Conservation (phyloP, 2,329 filamentous ascomycete genomes). For the Bipolaris cookei region DNA sequence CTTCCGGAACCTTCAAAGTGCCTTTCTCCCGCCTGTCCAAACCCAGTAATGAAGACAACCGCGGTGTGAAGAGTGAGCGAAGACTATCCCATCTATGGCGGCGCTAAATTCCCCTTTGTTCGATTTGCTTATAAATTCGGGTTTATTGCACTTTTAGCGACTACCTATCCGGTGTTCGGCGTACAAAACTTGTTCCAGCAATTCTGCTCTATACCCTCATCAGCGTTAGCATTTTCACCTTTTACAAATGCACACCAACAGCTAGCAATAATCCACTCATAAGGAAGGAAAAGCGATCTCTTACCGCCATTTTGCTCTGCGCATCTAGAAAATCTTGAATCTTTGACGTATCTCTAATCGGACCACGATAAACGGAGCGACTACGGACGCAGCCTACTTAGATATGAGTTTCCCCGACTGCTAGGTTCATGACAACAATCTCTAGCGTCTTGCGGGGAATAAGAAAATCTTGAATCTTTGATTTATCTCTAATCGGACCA, state of each 20-base stretch:
- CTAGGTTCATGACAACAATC: neutral
- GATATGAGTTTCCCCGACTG: neutral
- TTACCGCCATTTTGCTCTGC: neutral
- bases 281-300: neutral
- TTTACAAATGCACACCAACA: neutral
- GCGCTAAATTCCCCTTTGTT: conserved; percentile 3
- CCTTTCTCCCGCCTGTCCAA: conserved; percentile 14
- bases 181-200: conserved; percentile 6
- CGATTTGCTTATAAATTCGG: neutral
- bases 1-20: conserved; percentile 8
- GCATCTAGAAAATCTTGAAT: neutral
- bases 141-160: neutral
- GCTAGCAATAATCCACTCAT: neutral
- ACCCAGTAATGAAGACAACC: conserved; percentile 12
- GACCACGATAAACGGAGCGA: neutral
- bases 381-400: conserved; percentile 4
- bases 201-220: conserved; percentile 29
- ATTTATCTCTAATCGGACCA: neutral
- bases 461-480: conserved; percentile 3
- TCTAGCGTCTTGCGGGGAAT: conserved; percentile 1
- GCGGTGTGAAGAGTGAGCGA: conserved; percentile 20
- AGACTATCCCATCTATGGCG: conserved; percentile 22
- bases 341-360: neutral
- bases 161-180: neutral
- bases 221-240: neutral